Conservation (phyloP, 371 early-diverging fungal species). For the Circinella minor region DNA sequence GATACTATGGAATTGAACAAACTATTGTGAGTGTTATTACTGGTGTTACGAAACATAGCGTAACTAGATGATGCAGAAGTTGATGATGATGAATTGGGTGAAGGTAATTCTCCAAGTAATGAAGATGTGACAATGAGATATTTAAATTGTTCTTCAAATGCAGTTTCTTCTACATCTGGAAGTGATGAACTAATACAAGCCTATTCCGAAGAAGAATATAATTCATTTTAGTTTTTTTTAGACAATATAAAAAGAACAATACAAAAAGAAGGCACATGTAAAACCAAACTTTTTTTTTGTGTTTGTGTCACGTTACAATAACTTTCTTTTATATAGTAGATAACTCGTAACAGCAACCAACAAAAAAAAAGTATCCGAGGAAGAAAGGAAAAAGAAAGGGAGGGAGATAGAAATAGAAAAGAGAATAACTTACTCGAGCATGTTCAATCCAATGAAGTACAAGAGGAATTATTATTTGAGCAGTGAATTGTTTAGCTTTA, state of each 20-base stretch:
- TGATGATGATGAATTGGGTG: constrained; percentile 22
- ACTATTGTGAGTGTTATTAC: constrained; percentile 2
- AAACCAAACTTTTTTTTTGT: background rate
- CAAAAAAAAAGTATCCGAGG: constrained; percentile 9
- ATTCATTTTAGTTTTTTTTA: too few species aligned
- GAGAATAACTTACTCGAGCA: background rate
- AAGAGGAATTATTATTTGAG: background rate
- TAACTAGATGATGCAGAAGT: background rate
- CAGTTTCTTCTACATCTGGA: constrained; percentile 51
- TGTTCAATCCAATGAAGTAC: constrained; percentile 2
- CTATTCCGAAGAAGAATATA: too few species aligned
- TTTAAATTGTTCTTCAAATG: constrained; percentile 65
- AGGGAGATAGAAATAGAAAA: background rate
- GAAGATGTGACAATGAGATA: constrained; percentile 60
- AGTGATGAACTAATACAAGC: constrained; percentile 42
- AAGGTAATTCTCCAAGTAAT: constrained; percentile 42
- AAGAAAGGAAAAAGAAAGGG: background rate
- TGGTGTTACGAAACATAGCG: background rate
- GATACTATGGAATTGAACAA: background rate
- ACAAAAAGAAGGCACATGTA: background rate
- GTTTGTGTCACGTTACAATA: constrained; percentile 18
- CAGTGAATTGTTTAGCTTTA: background rate
- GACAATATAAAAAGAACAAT: background rate
- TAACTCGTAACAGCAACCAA: background rate
- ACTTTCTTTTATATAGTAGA: background rate